Conservation (phyloP, 805 yeast genomes). For the Wickerhamiella occidentalis region DNA sequence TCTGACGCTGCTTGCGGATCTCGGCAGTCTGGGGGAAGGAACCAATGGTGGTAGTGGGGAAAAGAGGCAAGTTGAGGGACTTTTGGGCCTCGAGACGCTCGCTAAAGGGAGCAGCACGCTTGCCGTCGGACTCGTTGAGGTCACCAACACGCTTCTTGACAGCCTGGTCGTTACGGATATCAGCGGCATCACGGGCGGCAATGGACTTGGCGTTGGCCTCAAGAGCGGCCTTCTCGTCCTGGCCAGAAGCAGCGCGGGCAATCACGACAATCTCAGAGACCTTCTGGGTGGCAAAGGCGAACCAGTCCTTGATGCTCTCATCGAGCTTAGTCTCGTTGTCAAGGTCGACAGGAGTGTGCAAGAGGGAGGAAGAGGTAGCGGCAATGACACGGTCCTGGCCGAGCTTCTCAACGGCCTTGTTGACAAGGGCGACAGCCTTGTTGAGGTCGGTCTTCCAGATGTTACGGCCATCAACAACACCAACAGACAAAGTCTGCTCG, state of each 20-base stretch:
- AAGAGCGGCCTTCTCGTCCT: conserved; percentile 60
- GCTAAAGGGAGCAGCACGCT: conserved; percentile 80
- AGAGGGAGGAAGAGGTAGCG: conserved; percentile 90
- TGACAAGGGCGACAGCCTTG: conserved; percentile 69
- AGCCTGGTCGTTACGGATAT: conserved; percentile 80
- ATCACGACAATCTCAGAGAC: conserved; percentile 79
- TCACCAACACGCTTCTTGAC: conserved; percentile 81
- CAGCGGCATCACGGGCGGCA: conserved; percentile 73
- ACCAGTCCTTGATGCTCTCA: conserved; percentile 90
- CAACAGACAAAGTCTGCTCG: conserved; percentile 79
- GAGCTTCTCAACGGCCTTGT: conserved; percentile 70
- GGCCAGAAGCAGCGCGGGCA: conserved; percentile 75
- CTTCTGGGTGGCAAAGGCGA: conserved; percentile 97
- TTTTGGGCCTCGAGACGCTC: conserved; percentile 80
- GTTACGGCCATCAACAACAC: conserved; percentile 98
- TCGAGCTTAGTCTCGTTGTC: conserved; percentile 83
- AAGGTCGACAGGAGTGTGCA: conserved; percentile 98
- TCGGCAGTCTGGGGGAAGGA: conserved; percentile 99
- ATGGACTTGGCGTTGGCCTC: conserved; percentile 80
- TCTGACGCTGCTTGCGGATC: conserved; percentile 96
- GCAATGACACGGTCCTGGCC: conserved; percentile 70
- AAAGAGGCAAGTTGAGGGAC: conserved; percentile 83
- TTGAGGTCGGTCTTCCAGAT: conserved; percentile 96
- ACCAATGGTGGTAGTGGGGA: conserved; percentile 99
- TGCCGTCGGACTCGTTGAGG: conserved; percentile 49